Evolutionary conservation across 192 early-diverging fungal genomes (phyloP).

Genomic region (Coemansia sp.): DNA sequence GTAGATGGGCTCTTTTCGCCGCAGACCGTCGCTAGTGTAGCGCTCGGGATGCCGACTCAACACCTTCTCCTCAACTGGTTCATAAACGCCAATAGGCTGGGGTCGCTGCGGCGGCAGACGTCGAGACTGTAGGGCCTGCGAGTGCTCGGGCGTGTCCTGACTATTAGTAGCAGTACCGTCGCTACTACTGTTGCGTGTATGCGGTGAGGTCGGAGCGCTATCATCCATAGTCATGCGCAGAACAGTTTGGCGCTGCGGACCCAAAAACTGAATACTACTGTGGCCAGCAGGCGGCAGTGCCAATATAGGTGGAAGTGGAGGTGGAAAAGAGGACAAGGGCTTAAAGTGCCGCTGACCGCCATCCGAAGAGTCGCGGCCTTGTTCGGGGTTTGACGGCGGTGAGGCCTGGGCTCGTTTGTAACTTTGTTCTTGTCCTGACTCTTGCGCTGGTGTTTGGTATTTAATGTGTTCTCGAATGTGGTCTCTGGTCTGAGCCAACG

Average conservation of each 20-base stretch:
- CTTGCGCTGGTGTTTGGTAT: not conserved
- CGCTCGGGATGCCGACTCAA: constrained; percentile 31
- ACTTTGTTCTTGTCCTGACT: not conserved
- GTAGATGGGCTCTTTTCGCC: constrained; percentile 50
- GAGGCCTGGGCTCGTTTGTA: not conserved
- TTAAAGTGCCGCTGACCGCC: not conserved
- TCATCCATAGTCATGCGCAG: constrained; percentile 54
- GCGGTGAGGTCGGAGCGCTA: constrained; percentile 17
- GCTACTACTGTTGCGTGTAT: constrained; percentile 15
- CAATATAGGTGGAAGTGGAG: constrained; percentile 16
- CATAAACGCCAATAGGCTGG: constrained; percentile 38
- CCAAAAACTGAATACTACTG: constrained; percentile 52
- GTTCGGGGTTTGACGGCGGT: constrained; percentile 13
- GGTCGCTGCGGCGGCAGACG: constrained; percentile 1
- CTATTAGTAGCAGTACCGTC: constrained; percentile 20
- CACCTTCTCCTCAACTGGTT: constrained; percentile 34
- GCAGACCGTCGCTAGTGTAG: constrained; percentile 43
- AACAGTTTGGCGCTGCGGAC: constrained; percentile 38
- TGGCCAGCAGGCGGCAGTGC: constrained; percentile 3
- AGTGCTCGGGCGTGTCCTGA: constrained; percentile 7
- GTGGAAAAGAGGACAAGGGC: not conserved
- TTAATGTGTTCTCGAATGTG: not conserved
- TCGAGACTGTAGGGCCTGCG: not conserved
- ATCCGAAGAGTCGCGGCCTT: constrained; percentile 35
- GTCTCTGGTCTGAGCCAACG: not conserved